phyloP scores from a whole-genome alignment of 805 yeast genomes.

The Wickerhamomyces bovis region DNA sequence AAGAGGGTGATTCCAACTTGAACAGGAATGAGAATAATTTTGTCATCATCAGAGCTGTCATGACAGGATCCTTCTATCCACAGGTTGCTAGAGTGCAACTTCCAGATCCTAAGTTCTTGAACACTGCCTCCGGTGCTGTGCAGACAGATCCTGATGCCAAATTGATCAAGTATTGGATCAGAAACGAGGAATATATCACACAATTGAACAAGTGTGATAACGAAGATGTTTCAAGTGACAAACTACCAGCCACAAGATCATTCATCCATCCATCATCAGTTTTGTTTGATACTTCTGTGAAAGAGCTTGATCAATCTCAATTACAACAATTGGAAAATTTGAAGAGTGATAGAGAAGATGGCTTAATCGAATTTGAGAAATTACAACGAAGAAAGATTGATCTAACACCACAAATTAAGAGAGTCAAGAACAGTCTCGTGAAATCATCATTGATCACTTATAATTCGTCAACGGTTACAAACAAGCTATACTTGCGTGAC shows the following conservation, averaged over 20 bases:
- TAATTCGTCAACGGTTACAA: conserved; percentile 52
- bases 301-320: conserved; percentile 22
- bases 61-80: conserved; percentile 82
- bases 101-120: conserved; percentile 73
- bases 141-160: conserved; percentile 82
- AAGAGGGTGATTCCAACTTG: conserved; percentile 26
- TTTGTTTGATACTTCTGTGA: conserved; percentile 45
- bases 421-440: conserved; percentile 28
- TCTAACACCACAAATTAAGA: conserved; percentile 33
- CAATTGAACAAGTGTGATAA: conserved; percentile 7
- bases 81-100: conserved; percentile 72
- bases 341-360: conserved; percentile 34
- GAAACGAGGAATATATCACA: conserved; percentile 47
- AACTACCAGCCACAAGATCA: conserved; percentile 59
- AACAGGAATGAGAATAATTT: conserved; percentile 48
- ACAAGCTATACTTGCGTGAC: conserved; percentile 65
- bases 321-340: conserved; percentile 18
- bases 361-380: conserved; percentile 30
- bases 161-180: conserved; percentile 64
- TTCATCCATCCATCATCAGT: conserved; percentile 86
- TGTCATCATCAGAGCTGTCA: conserved; percentile 53
- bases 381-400: conserved; percentile 27
- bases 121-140: conserved; percentile 71
- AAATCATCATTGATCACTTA: conserved; percentile 60
- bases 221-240: conserved; percentile 15